phyloP scores from a whole-genome alignment of 2,329 filamentous ascomycete genomes.

The Venturia pyrina region DNA sequence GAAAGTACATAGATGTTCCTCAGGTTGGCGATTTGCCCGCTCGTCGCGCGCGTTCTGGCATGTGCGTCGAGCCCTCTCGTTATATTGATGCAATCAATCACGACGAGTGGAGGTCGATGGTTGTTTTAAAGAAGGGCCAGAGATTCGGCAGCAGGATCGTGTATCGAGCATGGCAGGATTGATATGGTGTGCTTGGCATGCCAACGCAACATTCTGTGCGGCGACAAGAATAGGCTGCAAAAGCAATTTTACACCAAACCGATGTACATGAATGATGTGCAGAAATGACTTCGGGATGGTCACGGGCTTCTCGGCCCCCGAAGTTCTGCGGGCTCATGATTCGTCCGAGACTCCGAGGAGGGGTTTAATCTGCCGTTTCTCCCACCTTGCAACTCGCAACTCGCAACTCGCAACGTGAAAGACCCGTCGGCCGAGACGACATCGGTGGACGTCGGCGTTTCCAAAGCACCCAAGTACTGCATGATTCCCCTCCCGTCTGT shows the following conservation, averaged over 20 bases:
- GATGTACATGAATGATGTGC: not conserved
- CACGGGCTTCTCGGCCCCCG: not conserved
- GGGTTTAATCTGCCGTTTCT: not conserved
- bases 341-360: not conserved
- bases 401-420: not conserved
- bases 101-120: slow-evolving; percentile 68
- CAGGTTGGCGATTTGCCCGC: slow-evolving; percentile 49
- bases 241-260: not conserved
- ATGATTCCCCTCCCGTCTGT: not conserved
- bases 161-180: slow-evolving; percentile 73
- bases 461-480: not conserved
- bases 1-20: slow-evolving; percentile 71
- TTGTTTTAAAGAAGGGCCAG: slow-evolving; percentile 73
- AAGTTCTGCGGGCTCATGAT: not conserved
- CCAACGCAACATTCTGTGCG: not conserved
- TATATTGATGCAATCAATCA: slow-evolving; percentile 85
- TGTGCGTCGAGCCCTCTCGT: slow-evolving; percentile 86
- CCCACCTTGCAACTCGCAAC: not conserved
- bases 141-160: slow-evolving; percentile 72
- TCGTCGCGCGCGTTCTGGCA: slow-evolving; percentile 59
- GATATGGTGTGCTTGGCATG: not conserved
- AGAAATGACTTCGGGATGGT: not conserved
- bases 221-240: not conserved
- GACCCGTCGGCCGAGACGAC: not conserved
- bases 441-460: not conserved